phyloP scores from a whole-genome alignment of 2,329 filamentous ascomycete genomes.

The Alternaria arbusti region DNA sequence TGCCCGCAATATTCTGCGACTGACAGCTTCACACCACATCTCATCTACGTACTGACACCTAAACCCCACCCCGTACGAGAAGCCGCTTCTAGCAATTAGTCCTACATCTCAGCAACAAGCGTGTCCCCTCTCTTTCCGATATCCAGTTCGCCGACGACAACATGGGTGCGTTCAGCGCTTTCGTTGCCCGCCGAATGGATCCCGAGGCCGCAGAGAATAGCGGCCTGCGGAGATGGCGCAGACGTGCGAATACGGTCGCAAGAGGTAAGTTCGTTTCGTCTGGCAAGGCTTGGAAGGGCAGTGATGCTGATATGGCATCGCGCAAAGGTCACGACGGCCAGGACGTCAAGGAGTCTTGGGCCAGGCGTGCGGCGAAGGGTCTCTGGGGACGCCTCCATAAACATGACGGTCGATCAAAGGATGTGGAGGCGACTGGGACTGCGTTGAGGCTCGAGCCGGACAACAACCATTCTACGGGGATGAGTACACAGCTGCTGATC shows the following conservation, averaged over 20 bases:
- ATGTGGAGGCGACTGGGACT: neutral
- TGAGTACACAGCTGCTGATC: neutral
- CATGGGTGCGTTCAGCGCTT: neutral
- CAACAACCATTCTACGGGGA: neutral
- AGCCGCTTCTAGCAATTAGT: neutral
- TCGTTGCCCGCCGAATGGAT: neutral
- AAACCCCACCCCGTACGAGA: neutral
- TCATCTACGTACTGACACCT: neutral
- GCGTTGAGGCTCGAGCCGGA: neutral
- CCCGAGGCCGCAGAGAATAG: neutral
- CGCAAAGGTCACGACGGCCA: neutral
- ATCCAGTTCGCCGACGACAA: neutral
- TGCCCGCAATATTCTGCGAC: neutral
- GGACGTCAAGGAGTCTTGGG: neutral
- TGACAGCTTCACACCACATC: neutral
- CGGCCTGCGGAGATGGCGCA: neutral
- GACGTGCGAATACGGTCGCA: neutral
- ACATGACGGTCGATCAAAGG: neutral
- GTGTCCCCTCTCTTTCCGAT: neutral
- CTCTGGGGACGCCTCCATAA: neutral
- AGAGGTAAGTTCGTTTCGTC: neutral
- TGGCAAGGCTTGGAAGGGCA: accelerated
- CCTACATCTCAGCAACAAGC: neutral
- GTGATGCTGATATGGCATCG: neutral
- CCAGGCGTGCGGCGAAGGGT: neutral